Conservation (phyloP, 331 rosid species). For the Cydonia oblonga region DNA sequence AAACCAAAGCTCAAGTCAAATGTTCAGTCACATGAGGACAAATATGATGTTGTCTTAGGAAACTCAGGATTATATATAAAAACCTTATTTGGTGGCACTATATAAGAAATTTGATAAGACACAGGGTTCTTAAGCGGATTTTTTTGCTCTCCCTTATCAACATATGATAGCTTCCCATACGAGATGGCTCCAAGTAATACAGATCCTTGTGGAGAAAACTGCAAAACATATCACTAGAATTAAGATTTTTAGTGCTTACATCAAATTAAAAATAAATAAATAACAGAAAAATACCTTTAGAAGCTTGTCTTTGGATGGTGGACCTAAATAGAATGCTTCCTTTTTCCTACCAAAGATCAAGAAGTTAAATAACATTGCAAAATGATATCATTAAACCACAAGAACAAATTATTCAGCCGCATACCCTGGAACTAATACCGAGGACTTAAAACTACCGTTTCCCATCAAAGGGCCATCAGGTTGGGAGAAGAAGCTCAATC, state of each 20-base stretch:
- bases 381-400: not conserved
- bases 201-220: conserved; percentile 70
- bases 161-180: conserved; percentile 50
- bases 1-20: not conserved
- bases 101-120: conserved; percentile 38
- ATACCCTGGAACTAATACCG: conserved; percentile 69
- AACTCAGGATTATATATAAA: conserved; percentile 1
- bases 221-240: conserved; percentile 15
- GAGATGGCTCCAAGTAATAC: conserved; percentile 69
- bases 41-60: not conserved
- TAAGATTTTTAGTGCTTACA: conserved; percentile 4
- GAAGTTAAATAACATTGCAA: conserved; percentile 14
- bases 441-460: conserved; percentile 59
- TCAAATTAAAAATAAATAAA: not conserved
- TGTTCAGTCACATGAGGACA: not conserved
- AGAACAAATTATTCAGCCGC: conserved; percentile 18
- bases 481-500: conserved; percentile 62
- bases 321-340: conserved; percentile 76
- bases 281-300: conserved; percentile 49
- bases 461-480: conserved; percentile 86
- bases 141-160: conserved; percentile 30
- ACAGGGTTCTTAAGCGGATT: conserved; percentile 63
- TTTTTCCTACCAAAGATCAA: conserved; percentile 37
- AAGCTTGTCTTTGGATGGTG: conserved; percentile 70
- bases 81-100: conserved; percentile 89